A percentile compares a stretch with the other conserved stretches of the same genome.
These are phyloP conservation scores for Rosellinia necatrix DNA, from an alignment of 2,329 filamentous ascomycete species.

Conservation along the genomic window DNA sequence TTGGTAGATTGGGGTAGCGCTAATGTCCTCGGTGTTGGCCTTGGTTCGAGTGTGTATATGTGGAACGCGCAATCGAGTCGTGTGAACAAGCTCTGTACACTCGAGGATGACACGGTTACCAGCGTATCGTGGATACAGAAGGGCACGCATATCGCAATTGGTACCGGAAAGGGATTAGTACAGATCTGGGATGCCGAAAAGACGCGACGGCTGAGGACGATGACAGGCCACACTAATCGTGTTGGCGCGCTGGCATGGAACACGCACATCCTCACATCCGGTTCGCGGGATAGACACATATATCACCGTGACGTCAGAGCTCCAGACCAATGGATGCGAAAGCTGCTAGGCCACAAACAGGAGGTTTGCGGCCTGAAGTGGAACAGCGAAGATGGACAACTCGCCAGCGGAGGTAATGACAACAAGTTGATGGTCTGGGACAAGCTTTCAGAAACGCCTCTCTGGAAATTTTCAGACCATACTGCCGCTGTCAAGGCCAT, in stretches of 20 bases:
- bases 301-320: slow-evolving; percentile 95
- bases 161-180: slow-evolving; percentile 90
- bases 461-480: slow-evolving; percentile 94
- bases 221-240: slow-evolving; percentile 93
- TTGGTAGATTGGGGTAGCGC: slow-evolving; percentile 97
- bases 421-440: slow-evolving; percentile 99
- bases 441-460: slow-evolving; percentile 86
- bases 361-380: slow-evolving; percentile 96
- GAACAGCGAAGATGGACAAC: slow-evolving; percentile 94
- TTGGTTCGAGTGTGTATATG: slow-evolving; percentile 95
- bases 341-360: slow-evolving; percentile 93
- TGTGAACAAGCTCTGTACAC: slow-evolving; percentile 91
- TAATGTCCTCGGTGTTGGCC: slow-evolving; percentile 89
- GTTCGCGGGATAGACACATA: slow-evolving; percentile 89
- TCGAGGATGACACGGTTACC: slow-evolving; percentile 91
- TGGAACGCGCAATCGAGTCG: slow-evolving; percentile 93
- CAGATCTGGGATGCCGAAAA: slow-evolving; percentile 98
- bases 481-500: slow-evolving; percentile 97
- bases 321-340: slow-evolving; percentile 86
- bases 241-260: slow-evolving; percentile 98
- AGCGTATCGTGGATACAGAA: slow-evolving; percentile 99
- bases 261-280: slow-evolving; percentile 93
- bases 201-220: slow-evolving; percentile 82
- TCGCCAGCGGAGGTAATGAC: slow-evolving; percentile 95
- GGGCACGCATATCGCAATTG: slow-evolving; percentile 93